Percentiles rank a stretch among this genome's conserved stretches.
Conservation (phyloP, 768 basidiomycete species). For the Phylloporus arenicola region DNA sequence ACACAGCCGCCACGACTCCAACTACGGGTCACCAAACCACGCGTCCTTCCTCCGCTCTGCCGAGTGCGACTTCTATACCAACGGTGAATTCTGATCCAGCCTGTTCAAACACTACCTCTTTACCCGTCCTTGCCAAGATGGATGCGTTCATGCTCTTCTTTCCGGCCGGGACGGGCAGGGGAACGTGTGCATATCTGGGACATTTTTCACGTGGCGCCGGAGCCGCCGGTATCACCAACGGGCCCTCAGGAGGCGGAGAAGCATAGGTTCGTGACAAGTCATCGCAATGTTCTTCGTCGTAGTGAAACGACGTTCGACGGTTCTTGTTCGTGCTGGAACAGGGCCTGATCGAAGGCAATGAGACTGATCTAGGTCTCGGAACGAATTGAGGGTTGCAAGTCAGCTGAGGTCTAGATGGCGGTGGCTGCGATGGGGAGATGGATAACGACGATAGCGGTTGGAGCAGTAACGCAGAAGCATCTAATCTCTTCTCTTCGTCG, state of each 20-base stretch:
- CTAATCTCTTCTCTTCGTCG: constrained; percentile 9
- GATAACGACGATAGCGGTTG: constrained; percentile 22
- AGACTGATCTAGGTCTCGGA: constrained; percentile 24
- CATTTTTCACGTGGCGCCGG: constrained; percentile 17
- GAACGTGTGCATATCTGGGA: constrained; percentile 28
- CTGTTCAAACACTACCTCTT: constrained; percentile 25
- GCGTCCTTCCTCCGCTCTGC: constrained; percentile 30
- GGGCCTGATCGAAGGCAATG: constrained; percentile 14
- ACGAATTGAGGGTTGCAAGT: constrained; percentile 7
- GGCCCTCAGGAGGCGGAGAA: constrained; percentile 27
- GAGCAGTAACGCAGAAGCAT: constrained; percentile 24
- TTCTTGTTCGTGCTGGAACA: constrained; percentile 4
- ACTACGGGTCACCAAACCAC: constrained; percentile 24
- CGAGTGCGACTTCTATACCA: constrained; percentile 29
- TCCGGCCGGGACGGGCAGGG: constrained; percentile 11
- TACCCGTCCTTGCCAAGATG: constrained; percentile 11
- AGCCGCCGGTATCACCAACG: constrained; percentile 16
- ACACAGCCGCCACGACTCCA: too few relatives aligned
- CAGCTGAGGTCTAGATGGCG: constrained; percentile 8
- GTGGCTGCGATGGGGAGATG: constrained; percentile 8
- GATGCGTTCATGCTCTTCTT: constrained; percentile 10
- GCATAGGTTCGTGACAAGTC: constrained; percentile 29
- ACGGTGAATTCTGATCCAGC: constrained; percentile 23
- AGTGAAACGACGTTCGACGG: constrained; percentile 14
- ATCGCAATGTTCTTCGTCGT: constrained; percentile 18